Conservation (phyloP, 2,329 filamentous ascomycete species). For the Pseudocercospora crystallina region DNA sequence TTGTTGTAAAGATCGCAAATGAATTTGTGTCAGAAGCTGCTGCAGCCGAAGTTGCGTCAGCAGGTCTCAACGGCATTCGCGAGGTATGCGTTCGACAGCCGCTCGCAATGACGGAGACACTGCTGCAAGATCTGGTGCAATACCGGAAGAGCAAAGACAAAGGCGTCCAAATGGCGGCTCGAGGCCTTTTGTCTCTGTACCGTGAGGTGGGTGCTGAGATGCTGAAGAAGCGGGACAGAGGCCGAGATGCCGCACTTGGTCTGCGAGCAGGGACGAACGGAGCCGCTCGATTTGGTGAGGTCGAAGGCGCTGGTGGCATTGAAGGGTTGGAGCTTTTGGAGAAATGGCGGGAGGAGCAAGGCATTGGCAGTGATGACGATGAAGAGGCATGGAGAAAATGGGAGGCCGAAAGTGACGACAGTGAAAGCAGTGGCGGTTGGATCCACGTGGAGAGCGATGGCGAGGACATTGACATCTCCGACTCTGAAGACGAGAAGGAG, state of each 20-base stretch:
- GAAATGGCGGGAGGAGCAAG: constrained; percentile 90
- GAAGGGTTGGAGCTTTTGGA: constrained; percentile 90
- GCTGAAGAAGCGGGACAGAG: constrained; percentile 83
- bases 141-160: constrained; percentile 98
- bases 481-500: constrained; percentile 68
- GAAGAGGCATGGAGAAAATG: constrained; percentile 58
- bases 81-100: constrained; percentile 92
- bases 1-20: constrained; percentile 94
- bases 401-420: constrained; percentile 62
- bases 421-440: constrained; percentile 82
- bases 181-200: constrained; percentile 86
- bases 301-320: constrained; percentile 71
- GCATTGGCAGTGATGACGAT: constrained; percentile 61
- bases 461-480: constrained; percentile 70
- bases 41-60: constrained; percentile 84
- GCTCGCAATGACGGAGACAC: constrained; percentile 90
- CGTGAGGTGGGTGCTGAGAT: constrained; percentile 87
- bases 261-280: constrained; percentile 73
- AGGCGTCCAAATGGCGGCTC: constrained; percentile 97
- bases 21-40: constrained; percentile 97
- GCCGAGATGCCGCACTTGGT: constrained; percentile 84
- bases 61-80: constrained; percentile 89
- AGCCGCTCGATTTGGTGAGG: constrained; percentile 79
- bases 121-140: constrained; percentile 93
- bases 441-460: constrained; percentile 83